Base-by-base conservation (phyloP, 2,329 filamentous ascomycete genomes). In the Fusarium illudens region DNA sequence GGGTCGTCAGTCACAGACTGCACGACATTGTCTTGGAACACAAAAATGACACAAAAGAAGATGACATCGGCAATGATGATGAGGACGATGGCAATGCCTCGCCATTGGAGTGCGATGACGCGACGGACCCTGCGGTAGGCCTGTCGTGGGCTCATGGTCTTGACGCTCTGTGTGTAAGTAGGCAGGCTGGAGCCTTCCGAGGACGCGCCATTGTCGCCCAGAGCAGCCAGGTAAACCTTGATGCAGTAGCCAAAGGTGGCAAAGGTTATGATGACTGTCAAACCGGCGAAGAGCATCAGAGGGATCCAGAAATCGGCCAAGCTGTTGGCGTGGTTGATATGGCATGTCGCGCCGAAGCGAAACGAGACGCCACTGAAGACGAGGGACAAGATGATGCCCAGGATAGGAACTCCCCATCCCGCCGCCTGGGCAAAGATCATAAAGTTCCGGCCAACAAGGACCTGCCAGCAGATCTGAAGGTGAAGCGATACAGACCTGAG, bases 401-500 rank as follows among this genome's bases (percentile, higher is more conserved):
- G 80, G 22, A 90, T 84, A 3, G 94, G 93, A 46, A 98, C 85
- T 17, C 91, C 92, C 92, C 95, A 97, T 65, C 96, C 96, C 9
- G 90, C 82, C 15, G 86, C 85, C 74, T 97, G 89, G 4, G 95
- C 90, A 68, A 88, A 87, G 83, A 93, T 93, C 89, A 97, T 97
- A 79, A 97, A 98, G 73, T 87, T 92, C 44, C 89, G 87, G 36
- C 96, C 96, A 4, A 97, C 92, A 8, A 95, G 89, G 32, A 96
- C 86, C 78, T 98, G 94, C 96, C 96, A 99, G 83, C 94, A 97
- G 68, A 99, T 97, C 79, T 98, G 96, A 25, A 99, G 88, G 79
- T 99, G 96, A 73, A 99, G 90, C 5, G 94, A 97, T 32, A 98
- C 81, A 0, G 95, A 92, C 67, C 96, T 89, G 63, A 97, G 86